Conservation (phyloP, 2,329 filamentous ascomycete species). For the Colletotrichum spaethianum region DNA sequence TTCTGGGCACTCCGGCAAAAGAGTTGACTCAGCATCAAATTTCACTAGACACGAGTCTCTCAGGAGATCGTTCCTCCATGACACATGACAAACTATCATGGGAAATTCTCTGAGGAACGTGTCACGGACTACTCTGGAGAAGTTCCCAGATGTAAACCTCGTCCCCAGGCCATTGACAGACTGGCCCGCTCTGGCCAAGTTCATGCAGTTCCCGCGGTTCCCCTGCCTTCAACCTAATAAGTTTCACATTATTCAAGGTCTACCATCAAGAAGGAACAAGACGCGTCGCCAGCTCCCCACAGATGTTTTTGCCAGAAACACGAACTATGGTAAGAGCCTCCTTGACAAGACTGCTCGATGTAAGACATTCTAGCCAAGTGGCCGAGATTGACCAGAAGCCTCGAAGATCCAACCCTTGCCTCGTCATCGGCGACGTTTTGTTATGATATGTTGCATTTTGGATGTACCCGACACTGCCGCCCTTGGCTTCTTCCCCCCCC, state of each 20-base stretch:
- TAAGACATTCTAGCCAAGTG: constrained; percentile 29
- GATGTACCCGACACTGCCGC: background rate
- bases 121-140: background rate
- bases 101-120: background rate
- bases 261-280: background rate
- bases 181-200: background rate
- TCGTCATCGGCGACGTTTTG: constrained; percentile 22
- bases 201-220: background rate
- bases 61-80: background rate
- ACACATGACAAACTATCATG: no score
- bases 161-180: background rate
- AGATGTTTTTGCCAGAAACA: constrained; percentile 8
- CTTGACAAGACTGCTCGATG: constrained; percentile 1
- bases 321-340: background rate
- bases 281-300: constrained; percentile 1
- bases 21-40: background rate
- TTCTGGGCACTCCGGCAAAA: background rate
- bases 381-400: constrained; percentile 1
- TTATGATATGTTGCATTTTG: constrained; percentile 13
- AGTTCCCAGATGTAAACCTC: background rate
- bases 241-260: constrained; percentile 8
- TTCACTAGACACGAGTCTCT: background rate
- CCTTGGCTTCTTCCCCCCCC: constrained; percentile 18
- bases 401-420: background rate
- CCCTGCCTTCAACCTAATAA: background rate